Evolutionary conservation across 1,284 basidiomycete genomes (phyloP), one percentile per base, ranked within the genome.

Genomic region (Ustilago curta): DNA sequence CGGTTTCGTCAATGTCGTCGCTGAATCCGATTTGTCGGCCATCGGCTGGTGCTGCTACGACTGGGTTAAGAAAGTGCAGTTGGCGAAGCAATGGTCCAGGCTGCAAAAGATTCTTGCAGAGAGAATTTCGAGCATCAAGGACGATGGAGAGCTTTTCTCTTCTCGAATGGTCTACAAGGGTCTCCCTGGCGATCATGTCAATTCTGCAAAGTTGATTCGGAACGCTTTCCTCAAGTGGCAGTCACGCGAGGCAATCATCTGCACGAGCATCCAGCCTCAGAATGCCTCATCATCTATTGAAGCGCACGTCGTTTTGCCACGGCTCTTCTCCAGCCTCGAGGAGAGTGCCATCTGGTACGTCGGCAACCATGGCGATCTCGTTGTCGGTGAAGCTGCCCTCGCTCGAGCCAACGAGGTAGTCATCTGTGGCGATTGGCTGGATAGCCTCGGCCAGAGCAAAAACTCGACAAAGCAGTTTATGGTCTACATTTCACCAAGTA

Each of bases 141-240:
- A 44, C 23, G 40, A 49, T 1, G 66, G 50, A 32, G 65, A 69
- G 40, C 44, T 61, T 23, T 48, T 76, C 35, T 53, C 53, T 11
- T 27, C 57, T 3, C 45, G 44, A 25, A 44, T 72, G 11, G 31
- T 68, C 39, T 66, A 72, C 52, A 61, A 55, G 55, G 29, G 31
- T 16, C 49, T 76, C 18, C 21, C 12, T 9, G 23, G n/a, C 7
- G 53, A 47, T 27, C 18, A 9, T 2, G 39, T 54, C 14, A 39
- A 23, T 14, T 18, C 25, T 19, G 14, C 39, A n/a, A 47, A 18
- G 35, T 52, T 44, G 18, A 58, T 70, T 19, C 58, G 44, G 6
- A 53, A 31, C 39, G 58, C 49, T 9, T 19, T 57, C 29, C 18
- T 58, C 25, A 18, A 27, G 3, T 14, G 18, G 4, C 48, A 53